Base-by-base conservation (phyloP, 495 filamentous ascomycete species). In the Cladorrhinum samala region DNA sequence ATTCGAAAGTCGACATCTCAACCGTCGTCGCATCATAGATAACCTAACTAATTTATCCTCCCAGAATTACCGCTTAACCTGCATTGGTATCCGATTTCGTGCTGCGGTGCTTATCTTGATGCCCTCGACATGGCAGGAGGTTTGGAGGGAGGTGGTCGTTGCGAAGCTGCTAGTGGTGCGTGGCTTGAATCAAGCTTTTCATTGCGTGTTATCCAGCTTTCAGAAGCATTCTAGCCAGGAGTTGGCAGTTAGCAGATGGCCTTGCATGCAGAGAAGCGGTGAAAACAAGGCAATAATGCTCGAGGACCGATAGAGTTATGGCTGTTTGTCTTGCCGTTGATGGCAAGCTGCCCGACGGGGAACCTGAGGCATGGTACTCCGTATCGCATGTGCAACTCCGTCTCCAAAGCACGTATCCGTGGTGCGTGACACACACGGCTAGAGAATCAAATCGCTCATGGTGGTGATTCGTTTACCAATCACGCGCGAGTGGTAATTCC, bases 91-190 rank as follows among this genome's bases (percentile, higher is more conserved):
- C 41, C 20, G 39, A 41, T 41, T 41, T 41, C 7, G 11, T 17
- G 17, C 39, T 17, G 17, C 8, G 8, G 4, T 41, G 13, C 39
- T 41, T 41, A 41, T 41, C 39, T 41, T 14, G 11, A 41, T 14
- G 44, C 23, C 44, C 44, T 46, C 11, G 44, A 46, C 17, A 20
- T n/a, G 21, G 39, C 39, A 41, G 39, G 39, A 41, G 39, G 39
- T 41, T 41, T 41, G 7, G 39, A 14, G 7, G 13, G 39, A 37
- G 14, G 6, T 37, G 30, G 7, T 37, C 7, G 30, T 14, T 37
- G 8, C 39, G 6, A 18, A 41, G 39, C 21, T 47, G 45, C 8
- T 19, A 25, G 23, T 47, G 21, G 30, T 33, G 45, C 24, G 24
- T 47, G 24, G 45, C 20, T 47, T 8, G 24, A 14, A 23, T 27